Evolutionary conservation across 2,329 filamentous ascomycete species (phyloP).

Genomic region (Calonectria fujianensis): DNA sequence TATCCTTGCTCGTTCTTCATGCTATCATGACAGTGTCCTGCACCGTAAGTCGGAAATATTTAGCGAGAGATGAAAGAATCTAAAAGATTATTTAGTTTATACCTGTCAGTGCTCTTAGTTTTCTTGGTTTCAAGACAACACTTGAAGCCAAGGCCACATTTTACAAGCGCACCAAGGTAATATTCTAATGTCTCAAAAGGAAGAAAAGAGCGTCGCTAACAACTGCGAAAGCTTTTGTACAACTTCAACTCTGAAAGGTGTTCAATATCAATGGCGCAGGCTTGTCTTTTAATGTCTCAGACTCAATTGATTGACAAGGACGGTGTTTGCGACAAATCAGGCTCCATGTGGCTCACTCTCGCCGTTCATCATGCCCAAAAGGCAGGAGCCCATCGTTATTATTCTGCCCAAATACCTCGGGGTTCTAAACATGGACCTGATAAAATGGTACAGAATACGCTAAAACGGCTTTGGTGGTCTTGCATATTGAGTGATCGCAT

Average conservation of each 20-base stretch:
- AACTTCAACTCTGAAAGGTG: not conserved
- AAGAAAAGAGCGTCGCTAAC: not conserved
- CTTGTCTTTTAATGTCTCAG: not conserved
- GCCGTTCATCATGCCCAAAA: slow-evolving; percentile 8
- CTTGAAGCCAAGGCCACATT: not conserved
- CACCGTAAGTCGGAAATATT: not conserved
- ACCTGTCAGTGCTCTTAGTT: not conserved
- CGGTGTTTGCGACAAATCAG: not conserved
- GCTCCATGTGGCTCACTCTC: slow-evolving; percentile 12
- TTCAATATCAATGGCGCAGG: not conserved
- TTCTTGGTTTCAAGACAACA: not conserved
- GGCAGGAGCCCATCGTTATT: not conserved
- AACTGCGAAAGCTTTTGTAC: not conserved
- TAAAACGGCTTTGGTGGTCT: slow-evolving; percentile 17
- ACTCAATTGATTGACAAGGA: not conserved
- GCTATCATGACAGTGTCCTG: slow-evolving; percentile 9
- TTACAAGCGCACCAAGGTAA: slow-evolving; percentile 13
- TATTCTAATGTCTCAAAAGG: too few species aligned
- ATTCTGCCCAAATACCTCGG: not conserved
- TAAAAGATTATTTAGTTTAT: not conserved
- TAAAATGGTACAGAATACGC: not conserved
- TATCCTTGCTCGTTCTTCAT: not conserved
- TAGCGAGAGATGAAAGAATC: not conserved
- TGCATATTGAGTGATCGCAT: slow-evolving; percentile 11
- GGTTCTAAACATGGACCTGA: not conserved